phyloP scores from a whole-genome alignment of 2,329 filamentous ascomycete genomes.

The Penicillium sp. region DNA sequence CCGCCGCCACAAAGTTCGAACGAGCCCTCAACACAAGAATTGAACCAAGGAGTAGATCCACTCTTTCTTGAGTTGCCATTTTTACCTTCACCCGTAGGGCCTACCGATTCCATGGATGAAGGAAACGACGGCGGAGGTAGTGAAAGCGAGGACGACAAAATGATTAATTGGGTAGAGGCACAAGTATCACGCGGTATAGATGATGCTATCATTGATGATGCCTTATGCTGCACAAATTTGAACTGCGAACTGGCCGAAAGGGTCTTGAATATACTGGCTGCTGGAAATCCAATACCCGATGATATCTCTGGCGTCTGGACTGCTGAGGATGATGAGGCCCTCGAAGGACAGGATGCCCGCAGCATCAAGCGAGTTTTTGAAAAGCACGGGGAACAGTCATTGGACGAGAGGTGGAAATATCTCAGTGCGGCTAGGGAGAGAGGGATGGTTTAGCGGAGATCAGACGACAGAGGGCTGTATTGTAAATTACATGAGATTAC shows the following conservation, averaged over 20 bases:
- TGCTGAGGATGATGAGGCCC: slow-evolving; percentile 45
- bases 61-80: slow-evolving; percentile 38
- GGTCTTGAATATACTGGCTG: slow-evolving; percentile 36
- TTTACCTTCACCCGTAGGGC: slow-evolving; percentile 26
- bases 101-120: slow-evolving; percentile 36
- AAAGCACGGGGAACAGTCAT: slow-evolving; percentile 50
- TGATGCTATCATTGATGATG: slow-evolving; percentile 36
- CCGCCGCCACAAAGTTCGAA: neutral
- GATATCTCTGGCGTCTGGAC: slow-evolving; percentile 54
- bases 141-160: slow-evolving; percentile 33
- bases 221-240: slow-evolving; percentile 47
- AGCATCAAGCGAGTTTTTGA: slow-evolving; percentile 40
- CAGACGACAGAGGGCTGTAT: neutral
- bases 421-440: slow-evolving; percentile 33
- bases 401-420: slow-evolving; percentile 44
- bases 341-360: slow-evolving; percentile 39
- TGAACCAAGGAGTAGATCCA: neutral
- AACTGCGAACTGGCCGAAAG: slow-evolving; percentile 41
- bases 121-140: slow-evolving; percentile 17
- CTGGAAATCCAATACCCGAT: slow-evolving; percentile 42
- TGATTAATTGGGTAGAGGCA: slow-evolving; percentile 41
- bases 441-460: slow-evolving; percentile 15
- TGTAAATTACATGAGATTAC: neutral
- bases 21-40: neutral
- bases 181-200: slow-evolving; percentile 35